A percentile compares a stretch with the other conserved stretches of the same genome.
These are phyloP conservation scores for Fonsecaea pugnacius DNA, from an alignment of 2,329 filamentous ascomycete genomes.

Conservation along the genomic window DNA sequence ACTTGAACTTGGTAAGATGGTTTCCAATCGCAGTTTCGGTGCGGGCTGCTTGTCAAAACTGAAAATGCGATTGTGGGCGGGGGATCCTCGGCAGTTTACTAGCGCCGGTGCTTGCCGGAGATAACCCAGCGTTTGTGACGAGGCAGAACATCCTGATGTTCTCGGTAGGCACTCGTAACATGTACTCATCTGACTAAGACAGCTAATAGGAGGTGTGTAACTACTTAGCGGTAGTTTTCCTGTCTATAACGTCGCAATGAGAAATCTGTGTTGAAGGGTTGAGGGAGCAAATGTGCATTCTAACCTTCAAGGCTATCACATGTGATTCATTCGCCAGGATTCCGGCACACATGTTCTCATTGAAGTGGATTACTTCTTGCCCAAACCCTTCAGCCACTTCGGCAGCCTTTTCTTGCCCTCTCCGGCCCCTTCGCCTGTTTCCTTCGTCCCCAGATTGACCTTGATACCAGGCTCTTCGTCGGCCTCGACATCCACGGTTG, in stretches of 20 bases:
- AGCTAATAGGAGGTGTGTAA: not conserved
- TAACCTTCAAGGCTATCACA: not conserved
- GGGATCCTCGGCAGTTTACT: slow-evolving; percentile 13
- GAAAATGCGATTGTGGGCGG: slow-evolving; percentile 24
- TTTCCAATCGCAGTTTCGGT: slow-evolving; percentile 10
- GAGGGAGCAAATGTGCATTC: not conserved
- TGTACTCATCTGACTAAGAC: too few relatives aligned
- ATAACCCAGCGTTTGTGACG: not conserved
- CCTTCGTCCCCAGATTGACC: slow-evolving; percentile 40
- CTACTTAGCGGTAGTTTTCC: not conserved
- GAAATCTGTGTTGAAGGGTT: not conserved
- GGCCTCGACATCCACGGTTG: slow-evolving; percentile 47
- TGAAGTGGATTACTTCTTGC: slow-evolving; percentile 64
- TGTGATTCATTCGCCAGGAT: not conserved
- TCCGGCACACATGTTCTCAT: not conserved
- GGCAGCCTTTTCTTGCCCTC: slow-evolving; percentile 56
- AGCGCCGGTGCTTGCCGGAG: slow-evolving; percentile 9
- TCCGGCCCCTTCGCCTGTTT: slow-evolving; percentile 45
- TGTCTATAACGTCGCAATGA: not conserved
- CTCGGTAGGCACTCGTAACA: too few relatives aligned
- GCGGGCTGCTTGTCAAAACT: slow-evolving; percentile 1
- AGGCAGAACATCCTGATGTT: not conserved
- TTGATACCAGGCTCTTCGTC: slow-evolving; percentile 40
- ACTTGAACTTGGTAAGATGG: slow-evolving; percentile 5
- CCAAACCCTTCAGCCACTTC: slow-evolving; percentile 73